Evolutionary conservation across 805 yeast species (phyloP).

Genomic region (Candida sphagnicola): DNA sequence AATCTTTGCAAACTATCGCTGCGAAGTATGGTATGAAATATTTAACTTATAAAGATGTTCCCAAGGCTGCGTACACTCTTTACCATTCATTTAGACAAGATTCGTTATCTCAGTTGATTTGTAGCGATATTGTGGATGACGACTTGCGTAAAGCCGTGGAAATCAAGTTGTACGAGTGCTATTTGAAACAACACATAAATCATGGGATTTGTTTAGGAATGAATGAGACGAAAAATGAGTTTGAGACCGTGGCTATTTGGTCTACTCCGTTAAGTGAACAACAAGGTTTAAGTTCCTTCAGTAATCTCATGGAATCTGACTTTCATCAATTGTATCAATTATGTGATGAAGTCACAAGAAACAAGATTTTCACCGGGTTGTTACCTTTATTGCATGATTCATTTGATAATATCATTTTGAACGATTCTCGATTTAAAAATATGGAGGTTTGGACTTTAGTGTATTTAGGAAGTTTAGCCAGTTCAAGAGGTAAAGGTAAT

Average conservation of each 20-base stretch:
- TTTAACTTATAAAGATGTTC: slow-evolving; percentile 17
- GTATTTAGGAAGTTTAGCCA: slow-evolving; percentile 39
- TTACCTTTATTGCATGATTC: slow-evolving; percentile 50
- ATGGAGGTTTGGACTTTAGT: slow-evolving; percentile 41
- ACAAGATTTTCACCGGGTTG: slow-evolving; percentile 47
- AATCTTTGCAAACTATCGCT: neutral
- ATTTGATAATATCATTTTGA: slow-evolving; percentile 37
- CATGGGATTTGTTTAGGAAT: slow-evolving; percentile 49
- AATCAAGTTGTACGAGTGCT: slow-evolving; percentile 45
- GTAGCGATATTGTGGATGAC: slow-evolving; percentile 20
- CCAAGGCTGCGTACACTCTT: slow-evolving; percentile 36
- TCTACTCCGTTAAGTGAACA: slow-evolving; percentile 41
- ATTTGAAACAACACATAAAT: slow-evolving; percentile 46
- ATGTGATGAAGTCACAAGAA: slow-evolving; percentile 45
- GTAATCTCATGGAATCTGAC: slow-evolving; percentile 49
- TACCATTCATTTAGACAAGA: slow-evolving; percentile 33
- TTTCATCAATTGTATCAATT: slow-evolving; percentile 49
- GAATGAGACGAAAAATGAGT: slow-evolving; percentile 38
- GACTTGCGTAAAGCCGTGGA: slow-evolving; percentile 23
- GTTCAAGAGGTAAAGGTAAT: slow-evolving; percentile 56
- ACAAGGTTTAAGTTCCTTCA: slow-evolving; percentile 42
- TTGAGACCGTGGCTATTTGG: slow-evolving; percentile 57
- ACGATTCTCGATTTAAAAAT: slow-evolving; percentile 36
- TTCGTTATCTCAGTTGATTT: slow-evolving; percentile 28
- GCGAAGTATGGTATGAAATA: slow-evolving; percentile 9